Evolutionary conservation across 257 asterid genomes (phyloP), one percentile per base, ranked within the genome.

Genomic region (Solanum ossicruentum): DNA sequence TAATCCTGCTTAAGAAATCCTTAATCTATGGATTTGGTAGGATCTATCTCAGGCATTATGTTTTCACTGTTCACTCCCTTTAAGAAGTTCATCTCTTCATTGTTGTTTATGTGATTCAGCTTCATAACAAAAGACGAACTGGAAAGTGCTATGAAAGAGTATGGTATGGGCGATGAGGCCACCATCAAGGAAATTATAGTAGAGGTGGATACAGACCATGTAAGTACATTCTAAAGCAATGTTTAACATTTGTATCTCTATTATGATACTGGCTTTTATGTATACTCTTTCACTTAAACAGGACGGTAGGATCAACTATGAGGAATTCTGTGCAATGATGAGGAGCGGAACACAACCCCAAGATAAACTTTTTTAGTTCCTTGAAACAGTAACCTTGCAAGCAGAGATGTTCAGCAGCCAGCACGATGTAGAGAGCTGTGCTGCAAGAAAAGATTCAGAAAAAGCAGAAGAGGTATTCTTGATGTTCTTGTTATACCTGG

Each of bases 141-240:
- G 84, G 93, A 91, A 89, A 86, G 87, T 86, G 96, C 96, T 28
- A 93, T 93, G 96, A 91, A 91, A 88, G 93, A 91, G 84, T 89
- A 93, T 5, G 93, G 93, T 32, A 90, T 93, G 88, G 96, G 94
- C 16, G 96, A 93, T 70, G 96, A 90, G 63, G 91, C 88, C 57
- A 93, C 91, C 87, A 93, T 93, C 85, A 89, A 84, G 88, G 96
- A 93, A 81, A 93, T 93, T 52, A 91, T 93, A 49, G 86, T 92
- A 11, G 96, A 93, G 87, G 96, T 93, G 85, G 96, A 91, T 77
- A 91, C 96, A 49, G 96, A 93, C 82, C 90, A 93, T 87, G 96
- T 91, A 85, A 88, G 94, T 89, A 45, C 20, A 47, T 78, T 78
- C 49, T 26, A 17, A 17, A 52, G 18, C 65, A 52, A 51, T 52